Conservation (phyloP, 495 filamentous ascomycete genomes). For the Penicillium atrosanguineum region DNA sequence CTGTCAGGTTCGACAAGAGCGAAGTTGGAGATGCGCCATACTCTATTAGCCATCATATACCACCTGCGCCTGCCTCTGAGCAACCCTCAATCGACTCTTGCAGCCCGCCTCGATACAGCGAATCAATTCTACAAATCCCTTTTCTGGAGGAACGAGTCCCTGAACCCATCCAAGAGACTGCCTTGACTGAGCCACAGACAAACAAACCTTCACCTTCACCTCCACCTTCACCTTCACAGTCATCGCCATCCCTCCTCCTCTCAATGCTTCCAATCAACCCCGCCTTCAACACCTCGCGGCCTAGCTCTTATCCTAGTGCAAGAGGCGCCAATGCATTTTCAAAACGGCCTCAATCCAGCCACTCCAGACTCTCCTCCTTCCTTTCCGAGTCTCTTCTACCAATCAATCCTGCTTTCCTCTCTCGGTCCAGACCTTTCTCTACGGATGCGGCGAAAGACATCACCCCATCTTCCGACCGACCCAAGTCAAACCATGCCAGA, state of each 20-base stretch:
- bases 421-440: slow-evolving; percentile 1
- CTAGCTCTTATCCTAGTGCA: neutral
- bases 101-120: neutral
- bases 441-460: neutral
- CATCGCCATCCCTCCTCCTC: slow-evolving; percentile 12
- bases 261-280: slow-evolving; percentile 24
- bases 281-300: slow-evolving; percentile 5
- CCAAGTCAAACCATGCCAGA: neutral
- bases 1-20: neutral
- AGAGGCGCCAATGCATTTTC: neutral
- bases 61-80: neutral
- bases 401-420: slow-evolving; percentile 35
- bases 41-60: neutral
- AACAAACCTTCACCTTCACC: neutral
- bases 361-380: slow-evolving; percentile 9
- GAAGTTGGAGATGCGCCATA: neutral
- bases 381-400: slow-evolving; percentile 34
- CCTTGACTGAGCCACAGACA: neutral
- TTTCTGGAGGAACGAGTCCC: neutral
- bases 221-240: neutral
- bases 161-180: neutral
- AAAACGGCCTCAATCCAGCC: neutral
- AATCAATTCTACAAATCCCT: neutral
- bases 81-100: neutral
- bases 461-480: neutral